Evolutionary conservation across 768 basidiomycete species (phyloP), one percentile per base, ranked within the genome.

Genomic region (Dictyophora rubrovolvata): DNA sequence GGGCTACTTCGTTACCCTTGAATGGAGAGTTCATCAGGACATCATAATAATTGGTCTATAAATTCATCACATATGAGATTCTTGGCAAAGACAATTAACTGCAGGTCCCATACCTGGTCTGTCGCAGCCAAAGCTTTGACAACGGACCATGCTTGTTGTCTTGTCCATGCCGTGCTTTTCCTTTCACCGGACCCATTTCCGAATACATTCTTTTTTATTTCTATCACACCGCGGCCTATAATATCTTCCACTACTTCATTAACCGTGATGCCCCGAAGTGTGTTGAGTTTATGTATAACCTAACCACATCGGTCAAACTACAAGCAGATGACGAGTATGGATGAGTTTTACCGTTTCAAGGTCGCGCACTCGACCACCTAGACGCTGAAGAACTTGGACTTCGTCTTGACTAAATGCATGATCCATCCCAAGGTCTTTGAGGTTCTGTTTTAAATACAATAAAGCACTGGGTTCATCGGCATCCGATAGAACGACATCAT

Each of bases 341-440:
- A 35, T 55, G 11, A 35, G 7, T 73, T 86, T 64, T 61, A 92
- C 91, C 50, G 79, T 85, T 67, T 92, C 87, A 20, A 96, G 81
- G 67, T 96, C 93, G 62, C 87, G 90, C 52, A 93, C 86, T 16
- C 96, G 80, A 33, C 96, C 96, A 37, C 96, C 96, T 0, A 98
- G 79, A 21, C 84, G 80, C 53, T 84, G 77, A 22, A 99, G 77
- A 58, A 80, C 77, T 34, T 74, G 66, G 12, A 73, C 73, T 63
- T 92, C 82, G 28, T 81, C 73, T 10, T 67, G 58, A 1, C 80
- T 82, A 56, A 93, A 79, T 34, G 56, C 28, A 53, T 59, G 54
- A 11, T 58, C 56, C 6, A 58, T 34, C 22, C 79, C 79, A 7
- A 73, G 75, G 60, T 88, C 82, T 23, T 73, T 71, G 48, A 95